These are phyloP conservation scores for Davidsoniella eucalypti DNA, from an alignment of 2,329 filamentous ascomycete species.

Conservation along the genomic window DNA sequence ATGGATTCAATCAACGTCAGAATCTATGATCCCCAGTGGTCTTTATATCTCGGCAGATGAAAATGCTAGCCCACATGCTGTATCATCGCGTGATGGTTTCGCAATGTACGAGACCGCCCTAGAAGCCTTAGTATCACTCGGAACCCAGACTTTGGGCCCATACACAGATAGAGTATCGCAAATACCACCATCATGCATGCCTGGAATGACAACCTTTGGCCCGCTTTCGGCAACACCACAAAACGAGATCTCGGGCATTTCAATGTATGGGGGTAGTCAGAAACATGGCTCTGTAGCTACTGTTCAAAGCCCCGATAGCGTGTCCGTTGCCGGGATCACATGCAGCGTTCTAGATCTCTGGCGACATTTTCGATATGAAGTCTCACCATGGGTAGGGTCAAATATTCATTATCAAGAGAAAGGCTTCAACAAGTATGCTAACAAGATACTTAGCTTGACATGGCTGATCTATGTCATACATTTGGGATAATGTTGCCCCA, in stretches of 20 bases:
- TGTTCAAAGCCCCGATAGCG: too few species aligned
- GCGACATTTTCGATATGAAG: conserved; percentile 28
- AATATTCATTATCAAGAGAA: background rate
- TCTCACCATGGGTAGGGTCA: conserved; percentile 27
- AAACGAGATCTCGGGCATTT: background rate
- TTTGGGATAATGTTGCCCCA: conserved; percentile 24
- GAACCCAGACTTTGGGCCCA: conserved; percentile 15
- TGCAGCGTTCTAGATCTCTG: conserved; percentile 19
- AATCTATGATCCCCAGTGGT: too few species aligned
- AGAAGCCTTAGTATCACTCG: conserved; percentile 21
- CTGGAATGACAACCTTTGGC: background rate
- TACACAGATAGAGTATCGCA: background rate
- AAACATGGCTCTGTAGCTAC: too few species aligned
- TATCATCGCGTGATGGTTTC: background rate
- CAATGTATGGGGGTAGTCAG: too few species aligned
- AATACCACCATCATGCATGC: too few species aligned
- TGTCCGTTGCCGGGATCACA: too few species aligned
- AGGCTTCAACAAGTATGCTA: background rate
- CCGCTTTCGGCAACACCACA: conserved; percentile 4
- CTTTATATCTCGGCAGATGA: too few species aligned
- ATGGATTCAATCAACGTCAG: too few species aligned
- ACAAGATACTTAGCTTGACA: conserved; percentile 22
- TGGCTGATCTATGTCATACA: conserved; percentile 24
- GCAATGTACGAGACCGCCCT: conserved; percentile 20
- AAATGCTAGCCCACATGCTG: too few species aligned